Percentiles rank a stretch among this genome's conserved stretches.
Conservation (phyloP, 2,329 filamentous ascomycete genomes). For the Celoporthe dispersa region DNA sequence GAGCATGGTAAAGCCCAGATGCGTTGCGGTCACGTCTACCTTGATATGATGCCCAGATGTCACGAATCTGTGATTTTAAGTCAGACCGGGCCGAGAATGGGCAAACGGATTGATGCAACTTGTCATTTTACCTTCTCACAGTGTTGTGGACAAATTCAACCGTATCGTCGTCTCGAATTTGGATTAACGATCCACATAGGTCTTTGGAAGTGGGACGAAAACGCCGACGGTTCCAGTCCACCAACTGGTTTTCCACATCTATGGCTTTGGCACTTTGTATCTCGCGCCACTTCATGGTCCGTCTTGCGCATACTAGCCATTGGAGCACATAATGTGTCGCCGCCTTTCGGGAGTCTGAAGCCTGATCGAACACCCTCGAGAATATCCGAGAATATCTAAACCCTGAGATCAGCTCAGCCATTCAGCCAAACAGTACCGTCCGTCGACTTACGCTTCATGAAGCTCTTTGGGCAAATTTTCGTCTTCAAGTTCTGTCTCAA, state of each 20-base stretch:
- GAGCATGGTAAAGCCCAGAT: conserved; percentile 32
- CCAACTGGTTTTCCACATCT: conserved; percentile 33
- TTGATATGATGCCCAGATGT: conserved; percentile 25
- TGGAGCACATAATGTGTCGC: conserved; percentile 37
- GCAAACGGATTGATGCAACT: too few relatives aligned
- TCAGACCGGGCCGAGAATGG: neutral
- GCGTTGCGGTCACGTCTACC: conserved; percentile 6
- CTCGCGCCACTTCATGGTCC: conserved; percentile 46
- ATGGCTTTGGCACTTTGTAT: conserved; percentile 45
- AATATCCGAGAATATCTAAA: conserved; percentile 12
- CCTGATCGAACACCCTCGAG: conserved; percentile 23
- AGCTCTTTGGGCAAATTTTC: conserved; percentile 18
- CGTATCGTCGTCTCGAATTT: conserved; percentile 35
- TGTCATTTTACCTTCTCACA: conserved; percentile 37
- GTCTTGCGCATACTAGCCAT: conserved; percentile 45
- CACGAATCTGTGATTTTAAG: conserved; percentile 10
- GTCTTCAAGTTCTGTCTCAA: conserved; percentile 8
- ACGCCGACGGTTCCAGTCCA: conserved; percentile 37
- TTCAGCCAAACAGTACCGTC: fast-evolving
- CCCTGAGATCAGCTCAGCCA: neutral
- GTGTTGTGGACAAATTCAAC: conserved; percentile 44
- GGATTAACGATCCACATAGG: conserved; percentile 43
- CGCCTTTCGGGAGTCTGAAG: conserved; percentile 37
- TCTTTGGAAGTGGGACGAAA: conserved; percentile 39
- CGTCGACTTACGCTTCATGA: neutral